Percentiles rank a stretch among this genome's conserved stretches.
Evolutionary conservation across 2,329 filamentous ascomycete genomes (phyloP).

Genomic region (Aureobasidium sp.): DNA sequence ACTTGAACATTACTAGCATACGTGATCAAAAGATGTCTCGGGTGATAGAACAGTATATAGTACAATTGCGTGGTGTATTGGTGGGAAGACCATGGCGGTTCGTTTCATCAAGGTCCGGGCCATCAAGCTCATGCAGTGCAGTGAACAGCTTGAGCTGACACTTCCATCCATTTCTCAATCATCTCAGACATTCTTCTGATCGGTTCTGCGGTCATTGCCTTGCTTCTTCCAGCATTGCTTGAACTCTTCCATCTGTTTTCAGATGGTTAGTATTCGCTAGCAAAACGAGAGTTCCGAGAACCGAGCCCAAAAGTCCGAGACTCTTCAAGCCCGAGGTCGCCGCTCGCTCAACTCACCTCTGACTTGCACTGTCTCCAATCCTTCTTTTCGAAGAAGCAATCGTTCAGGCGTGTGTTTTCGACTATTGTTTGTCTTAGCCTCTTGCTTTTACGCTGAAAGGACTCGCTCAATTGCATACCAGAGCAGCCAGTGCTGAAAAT

Average conservation of each 20-base stretch:
- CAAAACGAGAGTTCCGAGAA: background rate
- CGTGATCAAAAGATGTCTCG: background rate
- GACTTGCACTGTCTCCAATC: conserved; percentile 86
- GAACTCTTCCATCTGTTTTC: conserved; percentile 75
- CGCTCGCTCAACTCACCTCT: conserved; percentile 59
- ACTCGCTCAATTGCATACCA: conserved; percentile 64
- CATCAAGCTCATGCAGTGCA: background rate
- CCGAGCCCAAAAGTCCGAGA: conserved; percentile 3
- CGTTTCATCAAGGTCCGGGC: background rate
- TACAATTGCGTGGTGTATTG: background rate
- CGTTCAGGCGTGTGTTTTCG: conserved; percentile 84
- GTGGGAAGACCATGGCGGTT: background rate
- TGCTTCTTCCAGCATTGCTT: conserved; percentile 85
- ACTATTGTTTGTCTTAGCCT: conserved; percentile 42
- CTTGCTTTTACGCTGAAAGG: conserved; percentile 78
- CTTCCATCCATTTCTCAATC: background rate
- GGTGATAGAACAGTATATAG: background rate
- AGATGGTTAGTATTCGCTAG: background rate
- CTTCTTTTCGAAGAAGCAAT: conserved; percentile 93
- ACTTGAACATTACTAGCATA: background rate
- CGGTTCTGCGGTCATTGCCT: conserved; percentile 77
- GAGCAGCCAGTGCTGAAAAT: conserved; percentile 95
- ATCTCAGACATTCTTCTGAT: conserved; percentile 58
- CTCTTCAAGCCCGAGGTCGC: background rate
- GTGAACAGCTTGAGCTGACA: background rate